A percentile compares a stretch with the other conserved stretches of the same genome.
phyloP scores from a whole-genome alignment of 1,284 basidiomycete species.

The Limonomyces culmigenus region DNA sequence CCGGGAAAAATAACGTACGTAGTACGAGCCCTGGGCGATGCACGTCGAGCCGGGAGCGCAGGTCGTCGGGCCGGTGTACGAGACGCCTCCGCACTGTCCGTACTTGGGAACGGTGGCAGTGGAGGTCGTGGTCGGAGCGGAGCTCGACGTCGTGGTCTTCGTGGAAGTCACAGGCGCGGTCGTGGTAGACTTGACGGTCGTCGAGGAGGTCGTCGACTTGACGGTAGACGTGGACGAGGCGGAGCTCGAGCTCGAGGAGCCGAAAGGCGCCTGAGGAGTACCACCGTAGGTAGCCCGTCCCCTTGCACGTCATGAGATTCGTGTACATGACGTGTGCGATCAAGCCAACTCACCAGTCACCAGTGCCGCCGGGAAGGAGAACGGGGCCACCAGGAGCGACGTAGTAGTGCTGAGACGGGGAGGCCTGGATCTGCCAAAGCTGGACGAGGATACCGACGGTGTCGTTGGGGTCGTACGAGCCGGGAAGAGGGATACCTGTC shows the following conservation, averaged over 20 bases:
- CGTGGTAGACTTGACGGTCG: neutral
- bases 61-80: conserved; percentile 1
- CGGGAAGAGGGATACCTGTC: conserved; percentile 8
- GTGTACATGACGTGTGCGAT: no score
- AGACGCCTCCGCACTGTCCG: conserved; percentile 1
- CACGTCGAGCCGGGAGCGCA: conserved; percentile 1
- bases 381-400: conserved; percentile 6
- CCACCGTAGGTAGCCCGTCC: neutral
- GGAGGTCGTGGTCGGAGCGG: neutral
- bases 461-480: conserved; percentile 9
- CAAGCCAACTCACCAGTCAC: no score
- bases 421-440: conserved; percentile 7
- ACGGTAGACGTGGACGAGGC: neutral
- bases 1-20: conserved; percentile 1
- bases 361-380: conserved; percentile 1
- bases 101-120: neutral
- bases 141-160: neutral
- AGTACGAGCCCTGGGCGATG: conserved; percentile 1
- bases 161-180: neutral
- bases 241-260: neutral
- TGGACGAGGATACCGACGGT: conserved; percentile 8
- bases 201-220: neutral
- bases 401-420: conserved; percentile 4
- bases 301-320: no score
- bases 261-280: neutral